A percentile compares a stretch with the other conserved stretches of the same genome.
Evolutionary conservation across 345 rosid genomes (phyloP).

Genomic region (Laguncularia racemosa): DNA sequence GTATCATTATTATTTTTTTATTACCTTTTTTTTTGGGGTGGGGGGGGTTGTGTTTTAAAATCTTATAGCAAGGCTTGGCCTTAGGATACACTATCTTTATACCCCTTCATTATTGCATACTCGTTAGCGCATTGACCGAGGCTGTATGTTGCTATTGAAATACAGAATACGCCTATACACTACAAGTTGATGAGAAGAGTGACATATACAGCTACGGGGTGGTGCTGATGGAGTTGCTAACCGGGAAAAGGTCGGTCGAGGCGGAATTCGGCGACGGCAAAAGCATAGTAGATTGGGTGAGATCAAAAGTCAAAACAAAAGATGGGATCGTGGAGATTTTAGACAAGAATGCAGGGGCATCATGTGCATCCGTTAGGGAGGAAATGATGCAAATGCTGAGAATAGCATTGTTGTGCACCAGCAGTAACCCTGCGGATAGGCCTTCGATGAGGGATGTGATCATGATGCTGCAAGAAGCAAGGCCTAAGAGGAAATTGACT

Average conservation of each 20-base stretch:
- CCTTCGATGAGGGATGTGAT: slow-evolving; percentile 96
- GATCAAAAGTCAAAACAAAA: slow-evolving; percentile 63
- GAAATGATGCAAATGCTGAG: slow-evolving; percentile 89
- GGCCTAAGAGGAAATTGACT: slow-evolving; percentile 61
- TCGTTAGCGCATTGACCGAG: too few relatives aligned
- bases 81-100: too few relatives aligned
- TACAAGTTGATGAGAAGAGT: slow-evolving; percentile 94
- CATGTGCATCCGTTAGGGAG: slow-evolving; percentile 59
- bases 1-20: too few relatives aligned
- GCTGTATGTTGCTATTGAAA: too few relatives aligned
- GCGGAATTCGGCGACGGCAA: slow-evolving; percentile 86
- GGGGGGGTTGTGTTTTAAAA: too few relatives aligned
- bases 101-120: too few relatives aligned
- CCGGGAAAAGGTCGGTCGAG: slow-evolving; percentile 73
- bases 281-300: slow-evolving; percentile 92
- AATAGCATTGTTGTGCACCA: slow-evolving; percentile 77
- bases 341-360: slow-evolving; percentile 66
- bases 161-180: slow-evolving; percentile 86
- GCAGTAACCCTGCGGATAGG: slow-evolving; percentile 71
- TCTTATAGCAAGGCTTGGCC: too few relatives aligned
- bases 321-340: slow-evolving; percentile 48
- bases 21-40: too few relatives aligned
- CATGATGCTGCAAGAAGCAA: slow-evolving; percentile 88
- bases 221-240: slow-evolving; percentile 70
- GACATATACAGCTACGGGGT: slow-evolving; percentile 94